These are phyloP conservation scores for Teunomyces pallodes DNA, from an alignment of 805 yeast species.

Conservation along the genomic window DNA sequence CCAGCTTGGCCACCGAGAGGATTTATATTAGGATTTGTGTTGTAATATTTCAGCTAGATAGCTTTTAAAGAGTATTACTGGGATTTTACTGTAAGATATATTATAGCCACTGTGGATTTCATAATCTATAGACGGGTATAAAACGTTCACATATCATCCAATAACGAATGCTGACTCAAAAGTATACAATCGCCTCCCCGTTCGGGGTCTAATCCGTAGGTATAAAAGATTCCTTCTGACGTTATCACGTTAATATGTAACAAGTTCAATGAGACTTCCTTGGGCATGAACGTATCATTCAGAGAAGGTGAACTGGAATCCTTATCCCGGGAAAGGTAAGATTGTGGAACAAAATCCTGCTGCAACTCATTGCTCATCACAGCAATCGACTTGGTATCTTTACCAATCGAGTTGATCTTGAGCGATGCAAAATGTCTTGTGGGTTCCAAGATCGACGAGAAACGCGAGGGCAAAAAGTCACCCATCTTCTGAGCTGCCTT, in stretches of 20 bases:
- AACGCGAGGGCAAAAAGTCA: constrained; percentile 75
- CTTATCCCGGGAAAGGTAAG: constrained; percentile 18
- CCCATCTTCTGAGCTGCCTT: constrained; percentile 88
- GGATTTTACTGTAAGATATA: too few relatives aligned
- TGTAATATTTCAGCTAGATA: background rate
- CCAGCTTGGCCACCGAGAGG: constrained; percentile 48
- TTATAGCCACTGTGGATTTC: too few relatives aligned
- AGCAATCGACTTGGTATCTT: constrained; percentile 42
- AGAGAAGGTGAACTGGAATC: constrained; percentile 10
- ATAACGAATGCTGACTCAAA: constrained; percentile 64
- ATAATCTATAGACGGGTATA: too few relatives aligned
- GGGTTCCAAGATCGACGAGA: constrained; percentile 83
- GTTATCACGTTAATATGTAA: constrained; percentile 69
- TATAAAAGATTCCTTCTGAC: constrained; percentile 75
- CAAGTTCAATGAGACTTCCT: constrained; percentile 28
- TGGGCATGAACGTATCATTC: constrained; percentile 7
- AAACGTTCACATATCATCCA: constrained; percentile 17
- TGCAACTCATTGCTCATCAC: constrained; percentile 41
- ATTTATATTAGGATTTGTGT: background rate
- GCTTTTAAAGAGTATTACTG: too few relatives aligned
- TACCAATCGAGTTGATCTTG: constrained; percentile 50
- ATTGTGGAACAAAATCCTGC: constrained; percentile 31
- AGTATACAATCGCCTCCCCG: constrained; percentile 91
- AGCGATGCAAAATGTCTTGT: constrained; percentile 88
- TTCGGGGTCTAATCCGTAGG: constrained; percentile 78